Percentiles rank a stretch among this genome's conserved stretches.
Conservation (phyloP, 192 early-diverging fungal genomes). For the Backusella mclennaniae region DNA sequence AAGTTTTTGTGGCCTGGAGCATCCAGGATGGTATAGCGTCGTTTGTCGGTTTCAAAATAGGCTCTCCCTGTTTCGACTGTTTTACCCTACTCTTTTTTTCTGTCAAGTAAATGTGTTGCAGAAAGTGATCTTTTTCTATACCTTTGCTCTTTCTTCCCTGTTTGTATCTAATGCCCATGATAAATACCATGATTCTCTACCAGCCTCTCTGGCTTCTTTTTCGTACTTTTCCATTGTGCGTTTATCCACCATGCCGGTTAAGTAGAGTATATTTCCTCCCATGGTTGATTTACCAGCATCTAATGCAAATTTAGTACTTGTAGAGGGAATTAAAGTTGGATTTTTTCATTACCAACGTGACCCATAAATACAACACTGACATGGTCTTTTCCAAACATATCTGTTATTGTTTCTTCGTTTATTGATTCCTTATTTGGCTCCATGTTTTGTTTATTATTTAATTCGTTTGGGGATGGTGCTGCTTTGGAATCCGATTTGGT, state of each 20-base stretch:
- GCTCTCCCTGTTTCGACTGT: constrained; percentile 97
- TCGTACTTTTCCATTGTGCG: constrained; percentile 99
- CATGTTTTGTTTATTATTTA: background rate
- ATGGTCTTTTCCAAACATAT: constrained; percentile 88
- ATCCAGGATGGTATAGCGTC: constrained; percentile 95
- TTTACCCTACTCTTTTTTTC: constrained; percentile 64
- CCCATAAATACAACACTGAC: constrained; percentile 98
- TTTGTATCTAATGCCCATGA: constrained; percentile 98
- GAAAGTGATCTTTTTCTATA: constrained; percentile 1
- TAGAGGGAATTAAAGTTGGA: too few relatives aligned
- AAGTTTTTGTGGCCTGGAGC: constrained; percentile 98
- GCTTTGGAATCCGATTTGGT: background rate
- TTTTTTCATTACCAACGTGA: constrained; percentile 76
- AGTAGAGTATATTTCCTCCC: constrained; percentile 92
- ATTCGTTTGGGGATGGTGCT: background rate
- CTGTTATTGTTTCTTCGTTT: constrained; percentile 16
- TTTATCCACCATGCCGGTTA: constrained; percentile 99
- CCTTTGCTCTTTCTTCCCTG: constrained; percentile 92
- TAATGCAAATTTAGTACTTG: background rate
- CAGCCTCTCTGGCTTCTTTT: constrained; percentile 94
- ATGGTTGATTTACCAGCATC: constrained; percentile 96
- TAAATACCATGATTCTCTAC: constrained; percentile 97
- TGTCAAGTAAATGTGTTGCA: background rate
- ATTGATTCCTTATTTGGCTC: background rate
- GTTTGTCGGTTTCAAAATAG: constrained; percentile 93